These are phyloP conservation scores for Sclerotinia trifoliorum DNA, from an alignment of 2,329 filamentous ascomycete species.

Conservation along the genomic window DNA sequence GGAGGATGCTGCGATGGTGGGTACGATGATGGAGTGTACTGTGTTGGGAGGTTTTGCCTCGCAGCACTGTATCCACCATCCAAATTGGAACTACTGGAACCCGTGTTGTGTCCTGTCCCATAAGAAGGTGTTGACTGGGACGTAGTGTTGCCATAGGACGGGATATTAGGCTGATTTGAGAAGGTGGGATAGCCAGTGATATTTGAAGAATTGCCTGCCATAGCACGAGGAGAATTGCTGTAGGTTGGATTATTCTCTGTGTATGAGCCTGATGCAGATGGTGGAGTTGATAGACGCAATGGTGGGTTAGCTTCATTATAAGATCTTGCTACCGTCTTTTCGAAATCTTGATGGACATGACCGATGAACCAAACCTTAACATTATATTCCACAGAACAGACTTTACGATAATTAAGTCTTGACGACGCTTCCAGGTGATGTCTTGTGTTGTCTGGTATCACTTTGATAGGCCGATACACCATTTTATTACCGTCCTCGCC, in stretches of 20 bases:
- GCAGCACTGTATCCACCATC: neutral
- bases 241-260: neutral
- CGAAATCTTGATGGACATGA: neutral
- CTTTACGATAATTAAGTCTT: constrained; percentile 35
- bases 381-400: constrained; percentile 38
- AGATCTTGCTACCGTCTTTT: neutral
- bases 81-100: neutral
- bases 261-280: neutral
- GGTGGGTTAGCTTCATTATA: neutral
- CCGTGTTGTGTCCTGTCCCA: neutral
- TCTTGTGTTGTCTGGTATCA: constrained; percentile 1
- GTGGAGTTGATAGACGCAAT: neutral
- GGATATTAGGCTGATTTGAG: neutral
- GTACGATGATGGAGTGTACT: no score
- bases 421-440: constrained; percentile 27
- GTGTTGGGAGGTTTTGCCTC: neutral
- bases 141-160: neutral
- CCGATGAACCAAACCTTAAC: constrained; percentile 35
- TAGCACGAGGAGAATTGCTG: neutral
- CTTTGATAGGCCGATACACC: constrained; percentile 21
- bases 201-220: neutral
- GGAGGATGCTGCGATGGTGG: neutral
- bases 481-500: constrained; percentile 14
- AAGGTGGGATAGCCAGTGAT: neutral
- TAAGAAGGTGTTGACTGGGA: neutral